Conservation (phyloP, 2,329 filamentous ascomycete genomes). For the Alternaria triticimaculans region DNA sequence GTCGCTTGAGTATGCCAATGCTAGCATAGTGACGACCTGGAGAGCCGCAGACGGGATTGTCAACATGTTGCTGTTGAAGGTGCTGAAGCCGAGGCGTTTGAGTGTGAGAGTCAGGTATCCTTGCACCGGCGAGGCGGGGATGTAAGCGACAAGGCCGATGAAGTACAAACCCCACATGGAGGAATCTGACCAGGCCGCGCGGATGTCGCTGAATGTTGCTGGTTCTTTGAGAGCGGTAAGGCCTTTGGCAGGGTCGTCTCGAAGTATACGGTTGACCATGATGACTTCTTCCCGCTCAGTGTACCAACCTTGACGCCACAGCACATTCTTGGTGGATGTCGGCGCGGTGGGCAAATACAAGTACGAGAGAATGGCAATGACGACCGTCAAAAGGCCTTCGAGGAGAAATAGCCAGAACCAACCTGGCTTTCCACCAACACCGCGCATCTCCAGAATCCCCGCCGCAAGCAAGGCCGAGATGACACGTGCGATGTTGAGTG, state of each 20-base stretch:
- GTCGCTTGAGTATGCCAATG: conserved; percentile 52
- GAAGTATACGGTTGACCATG: conserved; percentile 68
- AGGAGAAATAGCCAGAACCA: conserved; percentile 63
- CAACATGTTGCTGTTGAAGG: conserved; percentile 53
- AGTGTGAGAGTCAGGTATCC: conserved; percentile 51
- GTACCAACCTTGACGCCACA: conserved; percentile 66
- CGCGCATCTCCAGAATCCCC: conserved; percentile 60
- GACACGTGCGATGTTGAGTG: conserved; percentile 64
- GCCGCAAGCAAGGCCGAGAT: conserved; percentile 62
- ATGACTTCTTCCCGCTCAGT: conserved; percentile 71
- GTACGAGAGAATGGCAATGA: conserved; percentile 38
- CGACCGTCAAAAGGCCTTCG: conserved; percentile 41
- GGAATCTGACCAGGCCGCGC: conserved; percentile 59
- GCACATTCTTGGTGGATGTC: conserved; percentile 49
- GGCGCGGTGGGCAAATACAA: conserved; percentile 57
- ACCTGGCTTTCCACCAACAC: conserved; percentile 56
- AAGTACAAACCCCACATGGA: conserved; percentile 64
- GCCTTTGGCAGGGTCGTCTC: conserved; percentile 63
- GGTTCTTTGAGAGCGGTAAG: conserved; percentile 64
- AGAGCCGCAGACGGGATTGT: conserved; percentile 54
- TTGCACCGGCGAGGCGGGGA: conserved; percentile 47
- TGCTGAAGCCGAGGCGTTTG: conserved; percentile 48
- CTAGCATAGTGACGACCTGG: conserved; percentile 59
- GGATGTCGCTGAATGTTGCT: conserved; percentile 56
- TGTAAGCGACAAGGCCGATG: conserved; percentile 51